These are phyloP conservation scores for Pseudogymnoascus sp. DNA, from an alignment of 2,329 filamentous ascomycete species.

Conservation along the genomic window DNA sequence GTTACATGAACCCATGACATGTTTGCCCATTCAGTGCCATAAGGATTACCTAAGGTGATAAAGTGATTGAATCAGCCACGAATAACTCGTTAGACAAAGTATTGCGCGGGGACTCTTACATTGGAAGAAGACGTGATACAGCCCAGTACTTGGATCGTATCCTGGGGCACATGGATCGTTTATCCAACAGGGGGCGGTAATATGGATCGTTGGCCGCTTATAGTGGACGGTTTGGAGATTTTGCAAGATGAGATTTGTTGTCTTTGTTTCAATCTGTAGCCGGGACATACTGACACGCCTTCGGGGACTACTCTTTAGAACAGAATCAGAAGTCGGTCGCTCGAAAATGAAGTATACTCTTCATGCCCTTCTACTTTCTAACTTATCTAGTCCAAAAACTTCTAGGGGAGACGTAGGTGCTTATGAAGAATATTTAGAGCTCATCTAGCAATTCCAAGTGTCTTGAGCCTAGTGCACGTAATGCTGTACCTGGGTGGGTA, in stretches of 20 bases:
- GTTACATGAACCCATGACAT: constrained; percentile 45
- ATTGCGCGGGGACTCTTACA: constrained; percentile 34
- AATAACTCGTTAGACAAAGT: background rate
- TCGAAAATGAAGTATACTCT: background rate
- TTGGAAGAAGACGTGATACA: constrained; percentile 47
- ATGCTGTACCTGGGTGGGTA: no score
- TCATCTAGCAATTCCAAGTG: background rate
- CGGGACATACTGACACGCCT: background rate
- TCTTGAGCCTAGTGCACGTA: background rate
- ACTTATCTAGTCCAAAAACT: background rate
- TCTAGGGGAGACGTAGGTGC: background rate
- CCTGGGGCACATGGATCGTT: constrained; percentile 43
- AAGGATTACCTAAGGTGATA: constrained; percentile 33
- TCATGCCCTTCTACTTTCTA: background rate
- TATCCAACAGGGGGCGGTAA: constrained; percentile 23
- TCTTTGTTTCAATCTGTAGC: background rate
- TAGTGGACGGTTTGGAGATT: background rate
- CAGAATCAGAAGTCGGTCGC: background rate
- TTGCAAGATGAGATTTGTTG: background rate
- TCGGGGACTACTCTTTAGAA: background rate
- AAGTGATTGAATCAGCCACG: background rate
- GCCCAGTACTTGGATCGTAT: constrained; percentile 39
- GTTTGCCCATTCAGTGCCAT: constrained; percentile 30
- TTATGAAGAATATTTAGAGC: background rate
- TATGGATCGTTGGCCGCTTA: background rate